Evolutionary conservation across 768 basidiomycete species (phyloP).

Genomic region (Auriscalpium orientale): DNA sequence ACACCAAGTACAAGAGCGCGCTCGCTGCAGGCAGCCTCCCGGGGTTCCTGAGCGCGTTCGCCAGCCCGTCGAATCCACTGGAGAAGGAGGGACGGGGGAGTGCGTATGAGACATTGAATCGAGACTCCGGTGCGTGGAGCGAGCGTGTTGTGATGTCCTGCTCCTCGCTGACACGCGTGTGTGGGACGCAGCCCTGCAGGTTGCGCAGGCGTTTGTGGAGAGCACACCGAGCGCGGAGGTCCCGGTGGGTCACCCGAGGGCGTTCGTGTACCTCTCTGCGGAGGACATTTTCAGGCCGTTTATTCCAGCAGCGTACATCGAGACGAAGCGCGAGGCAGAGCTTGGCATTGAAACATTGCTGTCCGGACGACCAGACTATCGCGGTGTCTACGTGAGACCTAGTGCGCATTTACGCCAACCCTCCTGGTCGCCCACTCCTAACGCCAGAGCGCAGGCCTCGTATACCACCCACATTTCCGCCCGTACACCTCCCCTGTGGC

Average conservation of each 20-base stretch:
- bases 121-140: conserved; percentile 70
- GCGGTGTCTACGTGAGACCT: conserved; percentile 81
- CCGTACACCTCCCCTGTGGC: conserved; percentile 87
- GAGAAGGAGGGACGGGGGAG: conserved; percentile 33
- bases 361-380: conserved; percentile 35
- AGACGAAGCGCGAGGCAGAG: conserved; percentile 93
- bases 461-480: conserved; percentile 91
- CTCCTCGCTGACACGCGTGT: conserved; percentile 1
- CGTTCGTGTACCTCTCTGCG: conserved; percentile 94
- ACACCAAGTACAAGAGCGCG: conserved; percentile 70
- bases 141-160: background rate
- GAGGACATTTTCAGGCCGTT: conserved; percentile 89
- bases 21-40: conserved; percentile 38
- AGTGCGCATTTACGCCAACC: conserved; percentile 44
- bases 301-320: conserved; percentile 80
- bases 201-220: conserved; percentile 68
- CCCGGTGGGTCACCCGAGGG: conserved; percentile 30
- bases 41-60: conserved; percentile 43
- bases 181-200: conserved; percentile 47
- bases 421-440: background rate
- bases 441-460: conserved; percentile 53
- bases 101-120: conserved; percentile 75
- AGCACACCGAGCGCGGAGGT: conserved; percentile 27
- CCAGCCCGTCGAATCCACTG: conserved; percentile 58
- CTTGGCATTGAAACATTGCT: conserved; percentile 51